Evolutionary conservation across 306 rosid species (phyloP).

Genomic region (Crotalaria pallida): DNA sequence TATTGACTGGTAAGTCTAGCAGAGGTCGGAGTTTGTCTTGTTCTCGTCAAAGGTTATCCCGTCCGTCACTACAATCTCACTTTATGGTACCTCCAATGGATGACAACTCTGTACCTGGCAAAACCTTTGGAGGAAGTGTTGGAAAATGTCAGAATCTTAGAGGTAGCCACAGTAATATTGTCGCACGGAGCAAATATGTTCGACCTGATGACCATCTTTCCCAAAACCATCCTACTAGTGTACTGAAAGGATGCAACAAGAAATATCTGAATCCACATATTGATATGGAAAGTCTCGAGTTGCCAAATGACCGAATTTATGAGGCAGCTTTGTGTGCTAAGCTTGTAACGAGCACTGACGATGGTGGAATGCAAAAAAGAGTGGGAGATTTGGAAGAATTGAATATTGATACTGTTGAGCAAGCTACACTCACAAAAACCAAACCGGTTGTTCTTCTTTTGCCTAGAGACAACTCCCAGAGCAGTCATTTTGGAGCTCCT

Average conservation of each 20-base stretch:
- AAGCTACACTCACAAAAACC: conserved; percentile 30
- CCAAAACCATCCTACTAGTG: conserved; percentile 25
- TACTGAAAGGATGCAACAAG: conserved; percentile 32
- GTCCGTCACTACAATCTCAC: conserved; percentile 54
- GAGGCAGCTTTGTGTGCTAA: conserved; percentile 31
- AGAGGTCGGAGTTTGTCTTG: conserved; percentile 49
- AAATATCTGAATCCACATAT: conserved; percentile 23
- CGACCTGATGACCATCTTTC: conserved; percentile 30
- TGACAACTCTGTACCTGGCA: conserved; percentile 31
- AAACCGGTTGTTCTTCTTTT: conserved; percentile 51
- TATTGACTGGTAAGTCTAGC: conserved; percentile 46
- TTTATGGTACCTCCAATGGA: conserved; percentile 31
- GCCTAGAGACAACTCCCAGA: conserved; percentile 37
- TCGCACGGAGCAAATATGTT: conserved; percentile 30
- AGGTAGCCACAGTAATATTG: conserved; percentile 19
- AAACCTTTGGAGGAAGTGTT: conserved; percentile 27
- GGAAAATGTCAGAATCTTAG: conserved; percentile 34
- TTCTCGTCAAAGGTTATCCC: conserved; percentile 36
- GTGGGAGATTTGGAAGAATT: conserved; percentile 32
- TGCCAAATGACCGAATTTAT: conserved; percentile 10
- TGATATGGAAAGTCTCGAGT: conserved; percentile 30
- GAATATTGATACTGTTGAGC: conserved; percentile 22
- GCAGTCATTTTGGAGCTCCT: conserved; percentile 39
- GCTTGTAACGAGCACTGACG: conserved; percentile 27
- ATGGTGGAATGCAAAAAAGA: conserved; percentile 32